phyloP scores from a whole-genome alignment of 441 rosid genomes.

The Adansonia gregorii region DNA sequence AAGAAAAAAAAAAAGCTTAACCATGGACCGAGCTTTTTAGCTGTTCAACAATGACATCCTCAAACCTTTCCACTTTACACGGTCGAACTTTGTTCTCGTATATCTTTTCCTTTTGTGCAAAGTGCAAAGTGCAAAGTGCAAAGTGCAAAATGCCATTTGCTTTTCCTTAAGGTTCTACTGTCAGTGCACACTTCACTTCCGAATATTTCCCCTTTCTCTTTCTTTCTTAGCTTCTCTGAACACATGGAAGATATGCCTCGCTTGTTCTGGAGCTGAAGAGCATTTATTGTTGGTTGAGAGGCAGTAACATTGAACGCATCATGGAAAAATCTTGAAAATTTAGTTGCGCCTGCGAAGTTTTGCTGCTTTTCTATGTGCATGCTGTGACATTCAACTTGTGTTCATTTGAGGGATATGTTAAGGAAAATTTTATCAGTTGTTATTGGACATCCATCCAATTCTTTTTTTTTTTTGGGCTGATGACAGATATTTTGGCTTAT shows the following conservation, averaged over 20 bases:
- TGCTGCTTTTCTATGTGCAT: not conserved
- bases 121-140: slow-evolving; percentile 22
- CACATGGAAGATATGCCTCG: not conserved
- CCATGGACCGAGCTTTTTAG: not conserved
- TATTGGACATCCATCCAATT: not conserved
- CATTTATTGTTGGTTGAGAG: too few species aligned
- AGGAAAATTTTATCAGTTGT: not conserved
- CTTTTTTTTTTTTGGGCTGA: not conserved
- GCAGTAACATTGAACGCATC: not conserved
- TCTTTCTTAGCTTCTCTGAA: not conserved
- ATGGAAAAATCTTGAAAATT: not conserved
- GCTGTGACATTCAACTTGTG: not conserved
- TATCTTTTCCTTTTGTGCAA: slow-evolving; percentile 16
- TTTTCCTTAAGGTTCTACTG: slow-evolving; percentile 11
- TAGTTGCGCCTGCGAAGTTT: not conserved
- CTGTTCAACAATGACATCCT: slow-evolving; percentile 4
- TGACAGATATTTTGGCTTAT: not conserved
- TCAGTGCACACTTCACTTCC: slow-evolving; percentile 24
- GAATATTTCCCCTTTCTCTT: not conserved
- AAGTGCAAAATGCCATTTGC: slow-evolving; percentile 19
- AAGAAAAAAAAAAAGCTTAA: not conserved
- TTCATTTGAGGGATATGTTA: not conserved
- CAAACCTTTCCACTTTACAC: slow-evolving; percentile 17
- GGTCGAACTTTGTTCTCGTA: slow-evolving; percentile 20
- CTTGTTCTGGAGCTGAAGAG: not conserved